These are phyloP conservation scores for Claviceps sp. DNA, from an alignment of 2,329 filamentous ascomycete species.

Conservation along the genomic window DNA sequence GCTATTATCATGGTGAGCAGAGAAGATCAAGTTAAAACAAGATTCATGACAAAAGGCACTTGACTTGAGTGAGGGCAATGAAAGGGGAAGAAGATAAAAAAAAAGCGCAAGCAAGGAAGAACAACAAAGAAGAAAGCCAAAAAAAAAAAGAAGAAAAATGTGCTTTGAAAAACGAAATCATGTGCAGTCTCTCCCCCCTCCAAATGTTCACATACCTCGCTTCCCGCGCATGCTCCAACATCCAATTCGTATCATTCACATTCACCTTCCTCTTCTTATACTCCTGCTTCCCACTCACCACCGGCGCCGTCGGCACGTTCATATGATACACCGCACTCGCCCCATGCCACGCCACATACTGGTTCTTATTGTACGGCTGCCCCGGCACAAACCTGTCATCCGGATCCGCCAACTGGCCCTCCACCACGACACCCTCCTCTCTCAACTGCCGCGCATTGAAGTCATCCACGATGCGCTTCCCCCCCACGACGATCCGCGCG, in stretches of 20 bases:
- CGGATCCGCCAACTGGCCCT: slow-evolving; percentile 85
- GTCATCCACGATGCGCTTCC: slow-evolving; percentile 74
- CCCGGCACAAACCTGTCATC: slow-evolving; percentile 66
- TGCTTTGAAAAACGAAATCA: neutral
- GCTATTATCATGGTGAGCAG: slow-evolving; percentile 29
- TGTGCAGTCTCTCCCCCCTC: too few species aligned
- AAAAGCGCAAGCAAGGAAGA: neutral
- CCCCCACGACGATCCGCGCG: slow-evolving; percentile 83
- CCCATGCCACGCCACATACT: slow-evolving; percentile 97
- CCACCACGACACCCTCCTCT: slow-evolving; percentile 57
- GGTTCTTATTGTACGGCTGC: slow-evolving; percentile 94
- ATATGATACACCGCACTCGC: slow-evolving; percentile 93
- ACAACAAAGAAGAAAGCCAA: neutral
- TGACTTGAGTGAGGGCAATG: too few species aligned
- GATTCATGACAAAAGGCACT: too few species aligned
- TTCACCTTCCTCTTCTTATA: slow-evolving; percentile 75
- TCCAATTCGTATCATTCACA: slow-evolving; percentile 92
- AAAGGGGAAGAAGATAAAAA: neutral
- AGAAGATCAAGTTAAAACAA: too few species aligned
- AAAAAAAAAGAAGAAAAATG: neutral
- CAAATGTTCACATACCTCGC: slow-evolving; percentile 52
- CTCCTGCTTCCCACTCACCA: slow-evolving; percentile 62
- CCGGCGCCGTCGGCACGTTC: slow-evolving; percentile 60
- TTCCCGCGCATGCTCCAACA: slow-evolving; percentile 83
- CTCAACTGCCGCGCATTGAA: slow-evolving; percentile 69